Base-by-base conservation (phyloP, 352 stramenopile genomes). In the Globisporangium sylvaticum region DNA sequence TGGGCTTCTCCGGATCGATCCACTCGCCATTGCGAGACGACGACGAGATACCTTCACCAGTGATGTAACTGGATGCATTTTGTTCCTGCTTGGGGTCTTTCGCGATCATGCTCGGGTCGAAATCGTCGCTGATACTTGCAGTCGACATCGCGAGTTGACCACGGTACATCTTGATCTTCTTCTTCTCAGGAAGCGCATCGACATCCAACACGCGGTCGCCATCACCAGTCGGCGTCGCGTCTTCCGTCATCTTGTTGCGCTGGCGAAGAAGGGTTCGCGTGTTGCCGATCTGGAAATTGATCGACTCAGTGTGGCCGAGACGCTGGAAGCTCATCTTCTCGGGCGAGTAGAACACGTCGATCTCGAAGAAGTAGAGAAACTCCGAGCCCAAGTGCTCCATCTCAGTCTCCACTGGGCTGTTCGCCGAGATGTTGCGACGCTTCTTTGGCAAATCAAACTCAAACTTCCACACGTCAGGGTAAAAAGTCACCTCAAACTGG, bases 401-500 rank as follows among this genome's bases (percentile, higher is more conserved):
- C 18, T 87, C 81, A 10, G 66, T 73, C 52, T 69, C 67, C 58
- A 59, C 68, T 2, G 65, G 68, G 29, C 63, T 70, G 24, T 52
- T 70, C 18, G 42, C 62, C n/a, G 84, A 75, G 20, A 85, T 71
- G 56, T 94, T 79, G 7, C 88, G 88, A 24, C 88, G 83, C 70
- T 96, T 96, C 72, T 96, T 96, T 1, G 88, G 88, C 54, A 96
- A 67, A 65, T 94, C 88, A 52, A 92, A 93, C 62, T 96, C 87
- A 62, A 96, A 96, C 73, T 96, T 96, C 88, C 88, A 96, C 55
- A 96, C 88, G 60, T 96, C 88, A 2, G 88, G 88, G 50, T 91
- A 87, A 68, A 96, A 96, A 29, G 76, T 94, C 62, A 92, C 84
- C 55, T 92, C 85, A 66, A 92, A 94, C 56, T 88, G 74, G 3